Base-by-base conservation (phyloP, 805 yeast genomes). In the Saccharomycopsis sp. region DNA sequence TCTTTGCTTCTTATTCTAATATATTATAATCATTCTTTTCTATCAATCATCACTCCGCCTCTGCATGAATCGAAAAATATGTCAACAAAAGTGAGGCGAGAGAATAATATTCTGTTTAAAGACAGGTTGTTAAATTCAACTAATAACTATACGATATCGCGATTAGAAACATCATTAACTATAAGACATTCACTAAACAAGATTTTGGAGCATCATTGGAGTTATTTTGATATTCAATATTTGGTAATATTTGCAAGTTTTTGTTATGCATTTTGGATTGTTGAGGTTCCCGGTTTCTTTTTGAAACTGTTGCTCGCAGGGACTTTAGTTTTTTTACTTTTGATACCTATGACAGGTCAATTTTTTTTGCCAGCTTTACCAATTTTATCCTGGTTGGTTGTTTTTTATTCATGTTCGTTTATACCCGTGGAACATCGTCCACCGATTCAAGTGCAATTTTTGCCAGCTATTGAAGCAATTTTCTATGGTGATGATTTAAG, bases 391-490 rank as follows among this genome's bases (percentile, higher is more conserved):
- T 89, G 96, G 95, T 72, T 85, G 52, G 76, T 86, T 20, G 70
- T 88, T 43, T 89, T 80, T 64, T 86, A 84, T 64, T 74, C 83
- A 23, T 79, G 87, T 35, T 72, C 84, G 9, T 79, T 76, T 53
- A 80, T 89, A 54, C 85, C 93, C 5, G 70, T 77, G 3, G 60
- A 65, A 2, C 77, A 81, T 74, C 79, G 89, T 58, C 95, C 96
- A 2, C 81, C 86, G 13, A 89, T 89, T 53, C 76, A 80, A 37
- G 97, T 89, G 45, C 81, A 89, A 53, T 81, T 85, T 22, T 71
- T 89, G 38, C 97, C 97, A 0, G 90, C 94, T 2, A 70, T 88
- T 66, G 97, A 89, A 62, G 84, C 96, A 33, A 82, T 89, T 45
- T 65, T 89, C 47, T 89, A 87, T 58, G 96, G 97, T 42, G 96